phyloP scores from a whole-genome alignment of 768 basidiomycete species.

The Hypholoma fasciculare region DNA sequence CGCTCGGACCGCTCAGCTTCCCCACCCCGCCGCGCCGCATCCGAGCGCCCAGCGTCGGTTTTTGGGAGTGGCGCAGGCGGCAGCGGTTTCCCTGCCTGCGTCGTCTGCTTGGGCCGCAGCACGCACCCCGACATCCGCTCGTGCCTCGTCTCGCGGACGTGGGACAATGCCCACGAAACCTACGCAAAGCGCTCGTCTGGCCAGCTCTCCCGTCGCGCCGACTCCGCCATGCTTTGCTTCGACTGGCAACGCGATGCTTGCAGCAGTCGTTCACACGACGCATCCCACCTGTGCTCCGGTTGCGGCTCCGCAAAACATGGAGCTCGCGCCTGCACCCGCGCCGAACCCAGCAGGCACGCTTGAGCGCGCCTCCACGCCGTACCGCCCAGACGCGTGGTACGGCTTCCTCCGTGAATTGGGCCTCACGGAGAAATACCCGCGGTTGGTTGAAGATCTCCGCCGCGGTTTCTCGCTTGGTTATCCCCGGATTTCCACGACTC shows the following conservation, averaged over 20 bases:
- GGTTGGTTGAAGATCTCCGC: conserved; percentile 19
- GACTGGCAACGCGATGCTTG: no score
- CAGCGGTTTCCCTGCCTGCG: conserved; percentile 20
- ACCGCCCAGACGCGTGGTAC: conserved; percentile 31
- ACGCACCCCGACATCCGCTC: no score
- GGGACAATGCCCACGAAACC: conserved; percentile 12
- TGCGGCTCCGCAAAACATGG: conserved; percentile 37
- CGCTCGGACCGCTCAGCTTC: neutral
- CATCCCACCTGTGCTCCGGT: conserved; percentile 41
- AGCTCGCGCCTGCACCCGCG: conserved; percentile 38
- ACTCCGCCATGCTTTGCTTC: conserved; percentile 30
- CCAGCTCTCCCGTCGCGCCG: conserved; percentile 20
- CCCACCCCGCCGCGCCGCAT: no score
- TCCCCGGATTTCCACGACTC: conserved; percentile 23
- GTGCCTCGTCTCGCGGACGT: no score
- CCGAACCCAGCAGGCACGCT: conserved; percentile 17
- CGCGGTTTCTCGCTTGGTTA: conserved; percentile 37
- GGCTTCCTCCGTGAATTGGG: conserved; percentile 9
- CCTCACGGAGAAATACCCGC: conserved; percentile 24
- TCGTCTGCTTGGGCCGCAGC: conserved; percentile 33
- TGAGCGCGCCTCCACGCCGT: conserved; percentile 27
- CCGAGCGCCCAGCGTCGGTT: no score
- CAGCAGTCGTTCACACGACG: conserved; percentile 15
- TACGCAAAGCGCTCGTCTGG: no score
- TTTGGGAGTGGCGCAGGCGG: neutral